Percentiles rank a stretch among this genome's conserved stretches.
Conservation (phyloP, 345 rosid genomes). For the Schrenkiella parvula region DNA sequence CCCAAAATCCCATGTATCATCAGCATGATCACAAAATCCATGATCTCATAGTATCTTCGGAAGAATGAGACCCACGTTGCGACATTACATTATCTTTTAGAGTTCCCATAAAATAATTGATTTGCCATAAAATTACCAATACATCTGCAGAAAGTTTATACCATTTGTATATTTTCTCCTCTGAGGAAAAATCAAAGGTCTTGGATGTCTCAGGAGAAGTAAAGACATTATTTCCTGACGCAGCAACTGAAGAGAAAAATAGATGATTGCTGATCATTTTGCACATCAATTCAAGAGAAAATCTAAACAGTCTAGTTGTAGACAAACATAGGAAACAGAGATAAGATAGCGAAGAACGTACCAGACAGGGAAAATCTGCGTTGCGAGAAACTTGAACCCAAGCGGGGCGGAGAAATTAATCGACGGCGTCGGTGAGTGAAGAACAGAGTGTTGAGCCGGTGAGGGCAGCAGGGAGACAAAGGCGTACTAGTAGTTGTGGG, state of each 20-base stretch:
- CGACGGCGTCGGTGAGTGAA: slow-evolving; percentile 50
- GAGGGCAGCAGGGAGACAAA: slow-evolving; percentile 48
- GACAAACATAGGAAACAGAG: neutral
- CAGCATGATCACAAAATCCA: neutral
- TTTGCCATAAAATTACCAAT: neutral
- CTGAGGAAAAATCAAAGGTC: slow-evolving; percentile 80
- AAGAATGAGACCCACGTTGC: neutral
- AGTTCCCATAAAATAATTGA: no score
- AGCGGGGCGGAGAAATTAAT: slow-evolving; percentile 10
- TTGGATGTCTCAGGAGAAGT: slow-evolving; percentile 76
- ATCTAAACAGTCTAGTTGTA: no score
- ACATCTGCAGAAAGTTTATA: slow-evolving; percentile 27
- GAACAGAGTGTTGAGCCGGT: slow-evolving; percentile 67
- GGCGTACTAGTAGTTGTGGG: slow-evolving; percentile 42
- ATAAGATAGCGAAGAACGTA: neutral
- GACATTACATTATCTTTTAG: no score
- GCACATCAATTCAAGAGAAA: no score
- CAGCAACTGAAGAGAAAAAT: slow-evolving; percentile 47
- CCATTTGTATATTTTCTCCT: slow-evolving; percentile 95
- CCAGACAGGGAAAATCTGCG: slow-evolving; percentile 10
- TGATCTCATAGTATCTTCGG: neutral
- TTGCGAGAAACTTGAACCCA: neutral
- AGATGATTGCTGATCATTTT: neutral
- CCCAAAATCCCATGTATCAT: slow-evolving; percentile 1
- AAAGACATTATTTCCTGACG: slow-evolving; percentile 51